Evolutionary conservation across 257 asterid species (phyloP), one percentile per base, ranked within the genome.

Genomic region (Lantana camara): DNA sequence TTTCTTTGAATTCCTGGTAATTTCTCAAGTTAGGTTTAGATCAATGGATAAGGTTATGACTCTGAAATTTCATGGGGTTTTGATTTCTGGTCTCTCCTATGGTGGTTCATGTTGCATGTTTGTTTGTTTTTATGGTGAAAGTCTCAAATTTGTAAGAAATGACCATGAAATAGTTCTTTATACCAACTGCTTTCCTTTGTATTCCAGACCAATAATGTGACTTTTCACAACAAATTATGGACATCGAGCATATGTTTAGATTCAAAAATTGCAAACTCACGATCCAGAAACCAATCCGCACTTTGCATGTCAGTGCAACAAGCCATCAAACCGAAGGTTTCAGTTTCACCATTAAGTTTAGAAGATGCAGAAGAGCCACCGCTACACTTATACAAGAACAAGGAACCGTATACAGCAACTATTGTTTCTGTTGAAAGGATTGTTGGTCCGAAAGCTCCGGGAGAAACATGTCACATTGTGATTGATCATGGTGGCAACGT

Each of bases 361-460:
- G 97, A 90, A 79, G 97, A 90, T 73, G 89, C 86, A 8, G 81
- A 82, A 70, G 97, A 84, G 61, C 99, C 97, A 13, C 97, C 99
- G 13, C 68, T 90, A 52, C 89, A 90, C 73, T 53, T 89, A 64
- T 78, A 71, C 91, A 93, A 90, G 85, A 86, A 88, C 54, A 93
- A 85, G 80, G 84, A 66, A 44, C 95, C 97, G 13, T 93, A 93
- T 63, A 81, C 84, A 3, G 96, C 85, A 56, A 85, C 97, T 5
- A 77, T 90, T 56, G 89, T 88, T 51, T 90, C 97, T 8, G 95
- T 93, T 46, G 95, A 90, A 57, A 82, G 96, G 79, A 37, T 84
- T 45, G 99, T 93, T 56, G 97, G 99, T 41, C 97, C 90, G n/a
- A 76, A 75, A 60, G 99, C 97, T 78, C 95, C 99, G 3, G 99